Base-by-base conservation (phyloP, 805 yeast species). In the Ogataea corticis region DNA sequence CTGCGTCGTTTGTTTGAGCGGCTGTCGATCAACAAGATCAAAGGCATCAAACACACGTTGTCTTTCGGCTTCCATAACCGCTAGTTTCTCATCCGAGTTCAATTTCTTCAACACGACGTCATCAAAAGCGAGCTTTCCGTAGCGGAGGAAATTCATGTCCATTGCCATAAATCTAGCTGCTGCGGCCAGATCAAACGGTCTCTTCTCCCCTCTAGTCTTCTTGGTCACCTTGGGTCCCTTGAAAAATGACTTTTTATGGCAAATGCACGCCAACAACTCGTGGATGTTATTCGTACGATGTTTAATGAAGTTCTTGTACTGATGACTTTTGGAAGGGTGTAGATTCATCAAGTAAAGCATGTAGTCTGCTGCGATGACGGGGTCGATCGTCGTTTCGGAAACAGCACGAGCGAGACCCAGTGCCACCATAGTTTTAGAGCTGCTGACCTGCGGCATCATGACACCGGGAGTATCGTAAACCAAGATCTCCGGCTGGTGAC, bases 401-500 rank as follows among this genome's bases (percentile, higher is more conserved):
- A 91, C 85, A 38, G 94, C 83, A 1, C 96, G 95, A 30, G 85
- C 80, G 15, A 90, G 66, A 1, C 87, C 73, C 31, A 91, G 70
- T 2, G 83, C 76, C 18, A 92, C 68, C 94, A 91, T 87, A 1
- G 89, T 80, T 50, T 82, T 80, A 3, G 76, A 62, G 49, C 77
- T 75, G 38, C 76, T 74, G 9, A 82, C 86, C 16, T 80, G 79
- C 0, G 99, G 98, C 11, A 89, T 65, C 46, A 88, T 80, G 3
- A 94, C 91, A 1, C 99, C 99, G 0, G 99, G 99, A 0, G 97
- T 87, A 61, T 94, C 99, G 55, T 86, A 80, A 7, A 91, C 70
- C 47, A 80, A 74, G 2, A 92, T 75, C 28, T 79, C 81, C 0
- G 94, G 91, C 23, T 72, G 72, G 10, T 69, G 65, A 34, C 75